phyloP scores from a whole-genome alignment of 1,139 yeast genomes.

The Suhomyces maxii region DNA sequence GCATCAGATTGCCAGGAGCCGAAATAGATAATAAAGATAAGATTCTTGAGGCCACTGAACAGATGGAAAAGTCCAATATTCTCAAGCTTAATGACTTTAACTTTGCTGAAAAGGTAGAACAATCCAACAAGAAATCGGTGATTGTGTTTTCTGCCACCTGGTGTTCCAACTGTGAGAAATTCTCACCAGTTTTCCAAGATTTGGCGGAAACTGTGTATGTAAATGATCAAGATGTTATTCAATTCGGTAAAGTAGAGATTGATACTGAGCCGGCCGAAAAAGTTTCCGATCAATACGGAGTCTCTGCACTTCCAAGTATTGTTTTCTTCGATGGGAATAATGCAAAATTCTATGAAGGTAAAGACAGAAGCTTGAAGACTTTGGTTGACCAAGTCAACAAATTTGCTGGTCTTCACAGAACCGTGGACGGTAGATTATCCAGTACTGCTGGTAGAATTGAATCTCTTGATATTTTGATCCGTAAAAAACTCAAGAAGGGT shows the following conservation, averaged over 20 bases:
- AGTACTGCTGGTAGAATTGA: conserved; percentile 56
- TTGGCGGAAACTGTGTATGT: conserved; percentile 35
- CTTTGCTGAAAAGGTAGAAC: conserved; percentile 32
- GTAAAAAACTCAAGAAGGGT: conserved; percentile 18
- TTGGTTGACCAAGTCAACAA: conserved; percentile 54
- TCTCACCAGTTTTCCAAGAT: conserved; percentile 29
- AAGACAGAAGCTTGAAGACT: conserved; percentile 41
- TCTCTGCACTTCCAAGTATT: conserved; percentile 55
- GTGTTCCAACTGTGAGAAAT: conserved; percentile 31
- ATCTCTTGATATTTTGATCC: conserved; percentile 39
- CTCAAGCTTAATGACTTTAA: conserved; percentile 34
- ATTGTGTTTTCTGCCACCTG: conserved; percentile 43
- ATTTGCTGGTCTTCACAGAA: conserved; percentile 54
- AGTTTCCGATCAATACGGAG: conserved; percentile 41
- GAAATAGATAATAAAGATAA: conserved; percentile 6
- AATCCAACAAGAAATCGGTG: conserved; percentile 22
- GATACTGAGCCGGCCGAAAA: conserved; percentile 45
- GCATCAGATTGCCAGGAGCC: conserved; percentile 20
- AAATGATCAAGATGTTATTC: conserved; percentile 30
- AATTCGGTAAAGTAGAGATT: conserved; percentile 51
- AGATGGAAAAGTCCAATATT: conserved; percentile 18
- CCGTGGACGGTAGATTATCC: conserved; percentile 48
- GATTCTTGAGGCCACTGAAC: conserved; percentile 1
- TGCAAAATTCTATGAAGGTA: conserved; percentile 40
- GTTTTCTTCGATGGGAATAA: conserved; percentile 39